Base-by-base conservation (phyloP, 129 eudicot species). In the Artemisia tridentata region DNA sequence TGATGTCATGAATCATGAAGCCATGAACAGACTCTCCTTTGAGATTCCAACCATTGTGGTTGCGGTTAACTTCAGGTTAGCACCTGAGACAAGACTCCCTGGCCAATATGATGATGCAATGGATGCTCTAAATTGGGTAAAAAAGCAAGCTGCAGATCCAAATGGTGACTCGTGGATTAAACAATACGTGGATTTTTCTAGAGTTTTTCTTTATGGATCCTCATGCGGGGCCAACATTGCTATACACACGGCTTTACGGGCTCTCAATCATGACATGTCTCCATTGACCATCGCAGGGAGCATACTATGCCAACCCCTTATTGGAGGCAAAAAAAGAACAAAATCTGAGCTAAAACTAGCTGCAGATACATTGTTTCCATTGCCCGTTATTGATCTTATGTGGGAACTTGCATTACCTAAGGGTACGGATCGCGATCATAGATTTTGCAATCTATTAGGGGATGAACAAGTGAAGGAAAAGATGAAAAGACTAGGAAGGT, bases 341-440 rank as follows among this genome's bases (percentile, higher is more conserved):
- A 76, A 79, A 54, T 89, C 95, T 0, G 98, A 93, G 80, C 29
- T 89, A 0, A 84, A 79, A 56, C 46, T 78, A 1, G 92, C 92
- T 2, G 81, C 95, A 0, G 98, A 89, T 55, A 70, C 71, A 20
- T 71, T 73, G 58, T 83, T 86, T 31, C 96, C 98, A 14, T 77
- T 93, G 77, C 96, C 98, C 16, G 89, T 71, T 6, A 83, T 82
- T 4, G 96, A 92, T 68, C 53, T 89, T 0, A 45, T 85, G 23
- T 89, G 98, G 98, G 90, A 89, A 65, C 86, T 92, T 59, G 90
- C 96, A 1, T 77, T 93, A 74, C 98, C 98, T 1, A 25, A 38
- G 7, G 92, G 92, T 12, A 72, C 82, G 0, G 92, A 93, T 71
- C 80, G 88, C 8, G 98, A 93, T 61, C 96, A 93, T 65, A 71